A percentile compares a stretch with the other conserved stretches of the same genome.
phyloP scores from a whole-genome alignment of 345 rosid species.

The Mangifera indica region DNA sequence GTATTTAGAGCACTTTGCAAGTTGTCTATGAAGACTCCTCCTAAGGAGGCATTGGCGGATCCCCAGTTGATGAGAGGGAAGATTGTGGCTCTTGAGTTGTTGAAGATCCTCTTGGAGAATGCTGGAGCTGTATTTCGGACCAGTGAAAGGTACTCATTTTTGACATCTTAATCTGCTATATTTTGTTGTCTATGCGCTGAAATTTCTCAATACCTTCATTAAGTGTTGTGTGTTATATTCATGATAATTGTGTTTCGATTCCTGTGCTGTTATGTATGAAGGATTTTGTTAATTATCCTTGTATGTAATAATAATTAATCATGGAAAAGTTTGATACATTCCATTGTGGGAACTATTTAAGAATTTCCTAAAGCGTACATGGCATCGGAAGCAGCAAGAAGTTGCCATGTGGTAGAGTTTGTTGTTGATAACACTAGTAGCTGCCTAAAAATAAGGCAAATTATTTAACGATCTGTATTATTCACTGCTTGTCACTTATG shows the following conservation, averaged over 20 bases:
- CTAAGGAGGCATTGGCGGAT: constrained; percentile 87
- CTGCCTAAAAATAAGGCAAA: too few species aligned
- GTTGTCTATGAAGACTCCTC: constrained; percentile 97
- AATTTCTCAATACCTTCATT: too few species aligned
- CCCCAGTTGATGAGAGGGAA: constrained; percentile 95
- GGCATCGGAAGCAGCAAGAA: not conserved
- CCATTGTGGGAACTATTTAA: not conserved
- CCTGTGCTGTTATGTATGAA: too few species aligned
- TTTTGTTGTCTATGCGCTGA: not conserved
- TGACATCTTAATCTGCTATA: not conserved
- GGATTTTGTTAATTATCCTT: not conserved
- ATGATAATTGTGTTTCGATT: not conserved
- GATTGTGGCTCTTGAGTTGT: constrained; percentile 93
- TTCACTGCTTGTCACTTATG: too few species aligned
- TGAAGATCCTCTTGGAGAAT: constrained; percentile 95
- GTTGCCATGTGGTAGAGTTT: not conserved
- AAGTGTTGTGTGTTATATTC: not conserved
- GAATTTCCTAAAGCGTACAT: not conserved
- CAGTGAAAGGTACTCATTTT: constrained; percentile 74
- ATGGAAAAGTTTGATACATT: not conserved
- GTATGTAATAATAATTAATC: too few species aligned
- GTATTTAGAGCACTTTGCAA: constrained; percentile 99
- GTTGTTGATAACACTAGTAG: not conserved
- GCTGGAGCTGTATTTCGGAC: constrained; percentile 99
- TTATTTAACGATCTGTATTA: too few species aligned